phyloP scores from a whole-genome alignment of 2,329 filamentous ascomycete species.

The Aspergillus jensenii region DNA sequence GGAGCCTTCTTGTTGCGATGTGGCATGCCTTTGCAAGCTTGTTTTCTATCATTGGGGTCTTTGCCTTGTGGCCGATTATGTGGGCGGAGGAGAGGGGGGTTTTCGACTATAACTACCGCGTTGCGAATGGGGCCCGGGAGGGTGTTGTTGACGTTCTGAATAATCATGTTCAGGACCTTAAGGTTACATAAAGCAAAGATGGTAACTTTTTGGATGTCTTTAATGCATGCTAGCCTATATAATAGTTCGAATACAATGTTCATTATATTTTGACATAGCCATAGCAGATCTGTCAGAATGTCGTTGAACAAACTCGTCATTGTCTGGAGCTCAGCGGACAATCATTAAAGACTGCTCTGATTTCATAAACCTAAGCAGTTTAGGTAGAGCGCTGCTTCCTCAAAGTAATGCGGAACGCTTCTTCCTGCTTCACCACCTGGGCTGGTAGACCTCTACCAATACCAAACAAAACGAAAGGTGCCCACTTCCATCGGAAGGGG shows the following conservation, averaged over 20 bases:
- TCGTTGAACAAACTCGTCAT: neutral
- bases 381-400: slow-evolving; percentile 22
- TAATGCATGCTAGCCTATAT: neutral
- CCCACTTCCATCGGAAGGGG: slow-evolving; percentile 90
- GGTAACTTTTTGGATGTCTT: too few relatives aligned
- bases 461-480: slow-evolving; percentile 76
- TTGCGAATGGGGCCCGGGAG: slow-evolving; percentile 17
- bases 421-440: slow-evolving; percentile 66
- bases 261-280: neutral
- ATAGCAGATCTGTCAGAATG: neutral
- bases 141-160: slow-evolving; percentile 26
- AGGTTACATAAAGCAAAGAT: neutral
- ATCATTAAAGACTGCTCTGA: neutral
- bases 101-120: slow-evolving; percentile 17
- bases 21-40: slow-evolving; percentile 67
- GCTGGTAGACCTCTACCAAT: slow-evolving; percentile 66
- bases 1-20: slow-evolving; percentile 55
- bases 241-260: slow-evolving; percentile 1
- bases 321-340: neutral
- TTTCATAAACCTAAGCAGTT: neutral
- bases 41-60: slow-evolving; percentile 62
- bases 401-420: slow-evolving; percentile 36
- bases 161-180: slow-evolving; percentile 21
- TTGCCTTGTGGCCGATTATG: slow-evolving; percentile 52
- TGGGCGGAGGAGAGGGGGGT: slow-evolving; percentile 48